Evolutionary conservation across 2,329 filamentous ascomycete genomes (phyloP), one percentile per base, ranked within the genome.

Genomic region (Bimuria novae-zelandiae): DNA sequence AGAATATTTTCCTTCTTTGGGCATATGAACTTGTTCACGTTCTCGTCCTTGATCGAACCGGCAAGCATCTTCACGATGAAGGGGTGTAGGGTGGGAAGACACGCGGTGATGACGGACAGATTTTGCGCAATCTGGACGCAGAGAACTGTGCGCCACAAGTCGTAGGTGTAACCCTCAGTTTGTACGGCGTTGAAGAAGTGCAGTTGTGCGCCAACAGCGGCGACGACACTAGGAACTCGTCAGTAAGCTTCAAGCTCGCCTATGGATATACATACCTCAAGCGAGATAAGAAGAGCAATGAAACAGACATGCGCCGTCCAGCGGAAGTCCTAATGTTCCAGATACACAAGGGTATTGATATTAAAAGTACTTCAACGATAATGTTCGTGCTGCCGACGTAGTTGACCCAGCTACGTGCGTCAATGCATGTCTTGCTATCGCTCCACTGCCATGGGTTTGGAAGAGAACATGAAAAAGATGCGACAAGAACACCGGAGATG

Each of bases 361-460:
- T 55, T 30, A 70, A 57, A 41, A 69, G 48, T 23, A 61, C 32
- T 45, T 70, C 67, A 8, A 62, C 50, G 1, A 64, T 52, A 22
- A 69, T 64, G 49, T 68, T 70, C 16, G 62, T 68, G 11, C 62
- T 59, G 11, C 60, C 59, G 5, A 69, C 50, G 45, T 69, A 70
- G 41, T 70, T 68, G n/a, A 65, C 52, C 43, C 68, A 69, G 2
- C 56, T 61, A 8, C 51, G 30, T 6, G 63, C 30, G 30, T 68
- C 42, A 27, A 60, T 59, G 53, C 67, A 69, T 16, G 61, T 54
- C 8, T 55, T 59, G 14, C 40, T 36, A 12, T 23, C 7, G 6
- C 21, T 11, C 19, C 60, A 52, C 4, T 56, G 33, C 67, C 67
- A 70, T 5, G 64, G 61, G 3, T 52, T 46, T 16, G 67, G 66